A percentile compares a stretch with the other conserved stretches of the same genome.
These are phyloP conservation scores for Exophiala sp. DNA, from an alignment of 2,329 filamentous ascomycete genomes.

Conservation along the genomic window DNA sequence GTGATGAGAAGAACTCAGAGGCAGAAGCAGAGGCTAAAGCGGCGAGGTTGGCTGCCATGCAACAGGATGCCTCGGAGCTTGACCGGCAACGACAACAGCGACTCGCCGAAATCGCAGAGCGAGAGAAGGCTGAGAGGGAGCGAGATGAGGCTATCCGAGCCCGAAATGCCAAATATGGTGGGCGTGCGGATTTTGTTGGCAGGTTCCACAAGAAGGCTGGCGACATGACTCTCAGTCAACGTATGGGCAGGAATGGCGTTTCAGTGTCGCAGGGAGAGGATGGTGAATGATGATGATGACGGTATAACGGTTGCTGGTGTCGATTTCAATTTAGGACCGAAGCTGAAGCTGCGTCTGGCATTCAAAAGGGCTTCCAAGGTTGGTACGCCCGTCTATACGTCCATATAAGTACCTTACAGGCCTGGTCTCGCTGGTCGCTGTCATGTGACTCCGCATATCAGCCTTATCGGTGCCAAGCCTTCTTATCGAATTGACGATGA, in stretches of 20 bases:
- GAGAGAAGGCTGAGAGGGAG: conserved; percentile 59
- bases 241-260: conserved; percentile 34
- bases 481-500: not conserved
- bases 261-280: conserved; percentile 15
- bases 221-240: conserved; percentile 39
- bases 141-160: conserved; percentile 60
- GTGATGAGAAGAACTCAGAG: conserved; percentile 2
- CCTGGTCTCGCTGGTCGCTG: too few relatives aligned
- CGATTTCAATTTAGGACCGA: too few relatives aligned
- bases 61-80: conserved; percentile 61
- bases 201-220: conserved; percentile 54
- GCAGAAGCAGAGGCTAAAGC: conserved; percentile 53
- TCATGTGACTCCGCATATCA: not conserved
- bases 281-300: conserved; percentile 14
- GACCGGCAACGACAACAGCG: conserved; percentile 65
- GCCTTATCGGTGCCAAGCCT: not conserved
- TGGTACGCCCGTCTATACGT: too few relatives aligned
- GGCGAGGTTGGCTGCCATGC: conserved; percentile 66
- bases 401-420: too few relatives aligned
- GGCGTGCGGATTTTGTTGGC: conserved; percentile 60
- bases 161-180: conserved; percentile 55
- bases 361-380: too few relatives aligned
- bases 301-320: too few relatives aligned
- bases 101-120: conserved; percentile 59
- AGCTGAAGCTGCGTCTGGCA: too few relatives aligned